phyloP scores from a whole-genome alignment of 1,139 yeast species.

The Yamadazyma siamensis region DNA sequence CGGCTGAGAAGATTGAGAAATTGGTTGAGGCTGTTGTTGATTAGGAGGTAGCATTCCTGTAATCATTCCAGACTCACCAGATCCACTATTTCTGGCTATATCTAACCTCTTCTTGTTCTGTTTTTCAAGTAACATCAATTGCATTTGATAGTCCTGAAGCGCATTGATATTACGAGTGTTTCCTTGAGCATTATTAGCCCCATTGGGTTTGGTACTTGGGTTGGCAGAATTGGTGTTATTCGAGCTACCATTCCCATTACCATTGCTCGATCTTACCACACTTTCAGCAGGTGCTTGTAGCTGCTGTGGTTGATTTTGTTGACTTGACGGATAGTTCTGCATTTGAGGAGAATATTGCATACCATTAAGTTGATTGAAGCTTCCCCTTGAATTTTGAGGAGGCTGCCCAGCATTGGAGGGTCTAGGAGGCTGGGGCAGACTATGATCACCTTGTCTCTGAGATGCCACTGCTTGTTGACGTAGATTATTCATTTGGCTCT shows the following conservation, averaged over 20 bases:
- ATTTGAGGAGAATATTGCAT: constrained; percentile 7
- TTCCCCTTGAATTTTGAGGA: no score
- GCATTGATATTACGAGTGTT: constrained; percentile 36
- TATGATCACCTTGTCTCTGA: constrained; percentile 12
- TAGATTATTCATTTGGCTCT: constrained; percentile 49
- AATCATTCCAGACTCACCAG: constrained; percentile 16
- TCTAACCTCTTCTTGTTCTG: constrained; percentile 65
- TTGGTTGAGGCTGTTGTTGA: constrained; percentile 16
- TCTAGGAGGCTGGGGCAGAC: constrained; percentile 14
- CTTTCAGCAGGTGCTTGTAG: no score
- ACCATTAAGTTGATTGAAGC: constrained; percentile 15
- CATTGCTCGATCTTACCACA: not conserved
- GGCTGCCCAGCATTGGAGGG: no score
- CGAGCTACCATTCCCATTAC: constrained; percentile 5
- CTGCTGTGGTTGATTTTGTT: constrained; percentile 4
- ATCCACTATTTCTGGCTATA: constrained; percentile 41
- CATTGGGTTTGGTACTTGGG: no score
- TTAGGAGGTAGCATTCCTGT: constrained; percentile 23
- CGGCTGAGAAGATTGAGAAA: constrained; percentile 3
- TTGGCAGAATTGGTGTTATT: constrained; percentile 4
- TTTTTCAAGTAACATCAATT: constrained; percentile 65
- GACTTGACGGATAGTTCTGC: constrained; percentile 7
- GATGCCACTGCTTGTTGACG: constrained; percentile 44
- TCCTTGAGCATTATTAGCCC: constrained; percentile 9
- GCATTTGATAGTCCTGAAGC: constrained; percentile 74